Base-by-base conservation (phyloP, 1,284 basidiomycete genomes). In the Stereum hirsutum region DNA sequence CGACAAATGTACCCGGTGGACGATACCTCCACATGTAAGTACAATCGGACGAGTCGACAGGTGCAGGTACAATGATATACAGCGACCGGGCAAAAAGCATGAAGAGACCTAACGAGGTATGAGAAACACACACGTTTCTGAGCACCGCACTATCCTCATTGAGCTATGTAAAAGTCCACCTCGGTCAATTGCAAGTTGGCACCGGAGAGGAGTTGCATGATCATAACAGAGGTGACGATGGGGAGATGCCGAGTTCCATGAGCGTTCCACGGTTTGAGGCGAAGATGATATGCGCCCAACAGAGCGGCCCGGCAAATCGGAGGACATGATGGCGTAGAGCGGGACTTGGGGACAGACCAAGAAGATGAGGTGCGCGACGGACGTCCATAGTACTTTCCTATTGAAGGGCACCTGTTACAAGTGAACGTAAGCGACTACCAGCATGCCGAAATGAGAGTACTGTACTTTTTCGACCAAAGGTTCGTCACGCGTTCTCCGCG, bases 161-260 rank as follows among this genome's bases (percentile, higher is more conserved):
- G 59, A 99, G 69, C 51, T 81, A n/a, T n/a, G n/a, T n/a, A 83
- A 62, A 97, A 98, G 70, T 99, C 95, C 55, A 99, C 90, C 51
- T 99, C 95, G 59, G 99, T 89, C 56, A 99, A n/a, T n/a, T n/a
- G n/a, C n/a, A n/a, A 73, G 67, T 94, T 97, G 42, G 96, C 95
- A 48, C 95, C 95, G 15, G 95, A 94, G 50, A 99, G 77, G 41
- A 99, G 82, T 68, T 99, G 95, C 90, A 99, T 98, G 68, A 98
- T 98, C 95, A 98, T 99, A 56, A 96, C 95, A 34, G 84, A 89
- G 11, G 95, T 99, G 58, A 99, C 83, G 62, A 98, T 96, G 45
- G 96, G 95, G 85, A 94, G 57, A 98, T 98, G 56, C 96, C 95
- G 48, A 99, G 81, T 68, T 99, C 95, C 95, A 98, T 99, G 49